phyloP scores from a whole-genome alignment of 2,329 filamentous ascomycete genomes.

The Dothidotthia symphoricarpi region DNA sequence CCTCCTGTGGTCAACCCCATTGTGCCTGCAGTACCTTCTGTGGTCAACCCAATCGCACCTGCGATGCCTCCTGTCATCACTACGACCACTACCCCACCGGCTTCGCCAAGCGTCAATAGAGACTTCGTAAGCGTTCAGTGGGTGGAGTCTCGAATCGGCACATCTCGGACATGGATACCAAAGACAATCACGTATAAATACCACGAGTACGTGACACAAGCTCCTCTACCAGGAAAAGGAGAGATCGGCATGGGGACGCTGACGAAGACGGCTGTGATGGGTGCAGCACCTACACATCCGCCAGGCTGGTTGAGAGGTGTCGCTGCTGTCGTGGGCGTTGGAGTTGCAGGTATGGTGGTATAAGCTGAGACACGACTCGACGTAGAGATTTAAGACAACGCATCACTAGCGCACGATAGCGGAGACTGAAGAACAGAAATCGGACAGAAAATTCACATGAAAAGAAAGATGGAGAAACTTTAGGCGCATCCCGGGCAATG shows the following conservation, averaged over 20 bases:
- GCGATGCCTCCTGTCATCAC: conserved; percentile 1
- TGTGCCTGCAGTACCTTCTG: conserved; percentile 3
- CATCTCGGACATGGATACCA: conserved; percentile 34
- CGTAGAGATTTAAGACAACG: background rate
- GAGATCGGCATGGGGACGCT: conserved; percentile 38
- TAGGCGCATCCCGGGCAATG: no score
- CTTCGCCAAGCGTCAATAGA: conserved; percentile 4
- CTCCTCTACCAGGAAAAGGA: conserved; percentile 28
- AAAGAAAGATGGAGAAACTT: no score
- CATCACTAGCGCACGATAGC: no score
- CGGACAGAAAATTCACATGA: no score
- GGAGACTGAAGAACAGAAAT: no score
- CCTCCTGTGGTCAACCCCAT: conserved; percentile 7
- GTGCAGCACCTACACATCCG: conserved; percentile 22
- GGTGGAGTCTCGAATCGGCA: conserved; percentile 32
- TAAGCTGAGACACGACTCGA: conserved; percentile 6
- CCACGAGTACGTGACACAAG: conserved; percentile 14
- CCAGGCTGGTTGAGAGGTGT: conserved; percentile 15
- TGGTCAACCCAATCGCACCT: conserved; percentile 4
- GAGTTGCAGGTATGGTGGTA: conserved; percentile 20
- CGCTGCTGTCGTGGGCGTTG: conserved; percentile 23
- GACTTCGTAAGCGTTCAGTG: conserved; percentile 34
- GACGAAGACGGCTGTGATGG: conserved; percentile 25
- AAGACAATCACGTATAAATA: conserved; percentile 31
- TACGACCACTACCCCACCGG: conserved; percentile 1